Conservation (phyloP, 1,284 basidiomycete species). For the Neotropicomus parvogracilis region DNA sequence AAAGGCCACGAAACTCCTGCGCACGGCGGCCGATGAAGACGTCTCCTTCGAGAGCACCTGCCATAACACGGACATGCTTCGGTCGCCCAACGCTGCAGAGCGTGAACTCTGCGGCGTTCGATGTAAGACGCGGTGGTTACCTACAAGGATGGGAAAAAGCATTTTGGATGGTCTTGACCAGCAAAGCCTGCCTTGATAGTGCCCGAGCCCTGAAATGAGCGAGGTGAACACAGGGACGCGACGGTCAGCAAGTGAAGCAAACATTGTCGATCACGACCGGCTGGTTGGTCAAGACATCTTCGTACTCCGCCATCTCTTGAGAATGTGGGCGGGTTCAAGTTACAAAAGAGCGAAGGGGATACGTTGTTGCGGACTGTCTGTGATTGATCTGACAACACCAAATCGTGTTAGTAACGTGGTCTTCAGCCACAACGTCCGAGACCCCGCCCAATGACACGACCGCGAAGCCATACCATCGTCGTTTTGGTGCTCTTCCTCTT, state of each 20-base stretch:
- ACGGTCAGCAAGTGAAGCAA: constrained; percentile 33
- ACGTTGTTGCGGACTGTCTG: constrained; percentile 6
- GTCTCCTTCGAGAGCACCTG: constrained; percentile 89
- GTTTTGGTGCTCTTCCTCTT: constrained; percentile 20
- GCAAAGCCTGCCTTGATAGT: constrained; percentile 98
- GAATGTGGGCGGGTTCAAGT: constrained; percentile 10
- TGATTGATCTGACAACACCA: constrained; percentile 17
- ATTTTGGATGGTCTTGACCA: constrained; percentile 96
- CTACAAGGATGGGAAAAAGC: constrained; percentile 97
- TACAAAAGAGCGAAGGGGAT: neutral
- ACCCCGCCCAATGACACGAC: constrained; percentile 20
- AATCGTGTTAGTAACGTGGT: constrained; percentile 6
- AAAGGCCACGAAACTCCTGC: constrained; percentile 88
- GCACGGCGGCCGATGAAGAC: constrained; percentile 91
- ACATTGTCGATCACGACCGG: constrained; percentile 97
- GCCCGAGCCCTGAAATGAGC: constrained; percentile 75
- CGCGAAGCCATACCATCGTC: constrained; percentile 11
- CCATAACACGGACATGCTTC: constrained; percentile 96
- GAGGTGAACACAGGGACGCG: constrained; percentile 21
- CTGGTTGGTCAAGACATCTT: constrained; percentile 89
- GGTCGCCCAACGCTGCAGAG: constrained; percentile 81
- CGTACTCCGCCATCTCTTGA: constrained; percentile 70
- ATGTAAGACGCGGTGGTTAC: constrained; percentile 40
- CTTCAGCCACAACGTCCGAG: constrained; percentile 19
- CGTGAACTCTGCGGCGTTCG: constrained; percentile 6